Evolutionary conservation across 805 yeast species (phyloP).

Genomic region (Clavispora fructus): DNA sequence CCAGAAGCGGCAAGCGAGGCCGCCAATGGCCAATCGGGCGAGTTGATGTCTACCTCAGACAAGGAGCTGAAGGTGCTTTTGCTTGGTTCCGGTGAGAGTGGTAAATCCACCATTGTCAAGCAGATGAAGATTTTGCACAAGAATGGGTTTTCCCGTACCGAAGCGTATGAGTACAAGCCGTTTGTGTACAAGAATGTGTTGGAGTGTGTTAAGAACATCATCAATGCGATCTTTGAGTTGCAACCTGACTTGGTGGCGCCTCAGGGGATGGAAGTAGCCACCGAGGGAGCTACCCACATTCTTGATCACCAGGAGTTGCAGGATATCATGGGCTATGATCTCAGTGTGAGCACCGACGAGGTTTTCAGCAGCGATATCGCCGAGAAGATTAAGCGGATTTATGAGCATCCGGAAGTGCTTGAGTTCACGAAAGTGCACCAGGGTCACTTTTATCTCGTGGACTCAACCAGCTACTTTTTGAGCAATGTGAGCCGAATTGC

Average conservation of each 20-base stretch:
- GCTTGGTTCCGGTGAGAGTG: conserved; percentile 84
- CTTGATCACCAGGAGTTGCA: conserved; percentile 37
- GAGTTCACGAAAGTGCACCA: conserved; percentile 53
- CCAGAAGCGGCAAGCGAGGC: neutral
- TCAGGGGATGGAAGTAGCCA: conserved; percentile 3
- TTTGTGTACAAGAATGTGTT: conserved; percentile 73
- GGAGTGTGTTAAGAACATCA: conserved; percentile 68
- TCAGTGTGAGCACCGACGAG: conserved; percentile 49
- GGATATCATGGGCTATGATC: conserved; percentile 40
- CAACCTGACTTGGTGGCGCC: conserved; percentile 33
- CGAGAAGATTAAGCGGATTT: conserved; percentile 43
- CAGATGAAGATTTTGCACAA: conserved; percentile 78
- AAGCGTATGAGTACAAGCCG: conserved; percentile 67
- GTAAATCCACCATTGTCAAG: conserved; percentile 75
- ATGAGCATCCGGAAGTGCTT: conserved; percentile 54
- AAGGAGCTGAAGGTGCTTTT: conserved; percentile 68
- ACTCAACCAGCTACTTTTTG: conserved; percentile 77
- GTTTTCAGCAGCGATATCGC: conserved; percentile 49
- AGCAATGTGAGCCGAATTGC: conserved; percentile 61
- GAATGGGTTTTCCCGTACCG: conserved; percentile 66
- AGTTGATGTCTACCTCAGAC: conserved; percentile 10
- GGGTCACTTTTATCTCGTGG: conserved; percentile 75
- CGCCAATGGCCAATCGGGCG: neutral
- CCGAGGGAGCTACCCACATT: conserved; percentile 12
- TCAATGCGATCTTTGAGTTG: conserved; percentile 59